Percentiles rank a stretch among this genome's conserved stretches.
These are phyloP conservation scores for Polychaeton citri DNA, from an alignment of 2,329 filamentous ascomycete species.

Conservation along the genomic window DNA sequence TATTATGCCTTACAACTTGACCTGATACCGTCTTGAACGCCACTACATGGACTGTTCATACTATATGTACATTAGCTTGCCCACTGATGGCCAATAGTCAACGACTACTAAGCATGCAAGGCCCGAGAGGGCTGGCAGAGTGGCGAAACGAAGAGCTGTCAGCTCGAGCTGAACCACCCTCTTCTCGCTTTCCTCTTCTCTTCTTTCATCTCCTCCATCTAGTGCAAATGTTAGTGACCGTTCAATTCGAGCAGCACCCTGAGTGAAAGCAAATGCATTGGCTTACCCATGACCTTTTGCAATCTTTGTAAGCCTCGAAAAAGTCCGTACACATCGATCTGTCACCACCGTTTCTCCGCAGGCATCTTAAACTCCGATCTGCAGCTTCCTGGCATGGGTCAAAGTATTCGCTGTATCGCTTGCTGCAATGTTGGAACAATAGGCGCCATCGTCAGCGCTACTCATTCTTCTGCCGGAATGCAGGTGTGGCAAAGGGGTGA, in stretches of 20 bases:
- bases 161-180: constrained; percentile 14
- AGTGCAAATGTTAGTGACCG: constrained; percentile 1
- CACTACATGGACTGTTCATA: no score
- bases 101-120: no score
- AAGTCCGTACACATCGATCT: constrained; percentile 85
- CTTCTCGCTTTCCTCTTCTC: constrained; percentile 27
- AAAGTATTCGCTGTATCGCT: constrained; percentile 77
- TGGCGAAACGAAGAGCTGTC: no score
- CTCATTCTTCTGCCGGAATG: background rate
- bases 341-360: constrained; percentile 80
- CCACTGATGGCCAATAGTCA: no score
- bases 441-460: background rate
- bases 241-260: background rate
- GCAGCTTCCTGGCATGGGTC: constrained; percentile 95
- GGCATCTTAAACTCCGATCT: constrained; percentile 67
- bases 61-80: constrained; percentile 1
- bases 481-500: constrained; percentile 4
- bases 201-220: constrained; percentile 35
- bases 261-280: constrained; percentile 4
- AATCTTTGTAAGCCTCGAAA: constrained; percentile 93
- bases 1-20: no score
- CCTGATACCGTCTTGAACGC: no score
- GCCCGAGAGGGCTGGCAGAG: no score
- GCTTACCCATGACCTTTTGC: constrained; percentile 86
- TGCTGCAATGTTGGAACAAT: constrained; percentile 40